A percentile compares a stretch with the other conserved stretches of the same genome.
Evolutionary conservation across 129 eudicot species (phyloP).

Genomic region (Artemisia annua): DNA sequence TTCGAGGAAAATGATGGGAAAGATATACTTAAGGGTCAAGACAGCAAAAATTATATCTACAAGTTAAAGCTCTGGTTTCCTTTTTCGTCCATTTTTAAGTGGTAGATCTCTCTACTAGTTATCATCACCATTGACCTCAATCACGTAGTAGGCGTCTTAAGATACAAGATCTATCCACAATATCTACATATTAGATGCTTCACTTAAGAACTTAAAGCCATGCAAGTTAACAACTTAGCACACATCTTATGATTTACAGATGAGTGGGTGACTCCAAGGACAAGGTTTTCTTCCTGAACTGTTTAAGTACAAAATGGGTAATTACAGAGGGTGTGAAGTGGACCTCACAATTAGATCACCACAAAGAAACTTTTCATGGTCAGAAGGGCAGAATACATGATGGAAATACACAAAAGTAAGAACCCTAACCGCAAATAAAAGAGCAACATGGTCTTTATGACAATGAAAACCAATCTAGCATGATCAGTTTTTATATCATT

Average conservation of each 20-base stretch:
- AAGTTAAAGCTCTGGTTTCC: too few species aligned
- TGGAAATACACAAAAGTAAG: background rate
- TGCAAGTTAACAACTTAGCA: too few species aligned
- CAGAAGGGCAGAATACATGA: too few species aligned
- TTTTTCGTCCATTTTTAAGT: too few species aligned
- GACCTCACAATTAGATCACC: constrained; percentile 11
- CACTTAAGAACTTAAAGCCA: background rate
- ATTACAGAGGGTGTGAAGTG: background rate
- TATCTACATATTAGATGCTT: too few species aligned
- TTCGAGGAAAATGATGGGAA: background rate
- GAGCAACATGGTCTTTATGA: background rate
- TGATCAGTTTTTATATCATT: background rate
- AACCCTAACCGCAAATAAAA: too few species aligned
- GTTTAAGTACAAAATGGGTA: background rate
- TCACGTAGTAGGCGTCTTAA: too few species aligned
- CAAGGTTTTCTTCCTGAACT: background rate
- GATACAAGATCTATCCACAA: too few species aligned
- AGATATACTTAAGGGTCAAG: background rate
- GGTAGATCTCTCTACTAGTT: too few species aligned
- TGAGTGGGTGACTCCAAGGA: background rate
- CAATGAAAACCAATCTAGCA: background rate
- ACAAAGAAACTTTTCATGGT: background rate
- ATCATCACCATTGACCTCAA: too few species aligned
- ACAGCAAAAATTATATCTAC: too few species aligned
- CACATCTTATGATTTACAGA: background rate